These are phyloP conservation scores for Orbilia ellipsospora DNA, from an alignment of 2,329 filamentous ascomycete genomes.

Conservation along the genomic window DNA sequence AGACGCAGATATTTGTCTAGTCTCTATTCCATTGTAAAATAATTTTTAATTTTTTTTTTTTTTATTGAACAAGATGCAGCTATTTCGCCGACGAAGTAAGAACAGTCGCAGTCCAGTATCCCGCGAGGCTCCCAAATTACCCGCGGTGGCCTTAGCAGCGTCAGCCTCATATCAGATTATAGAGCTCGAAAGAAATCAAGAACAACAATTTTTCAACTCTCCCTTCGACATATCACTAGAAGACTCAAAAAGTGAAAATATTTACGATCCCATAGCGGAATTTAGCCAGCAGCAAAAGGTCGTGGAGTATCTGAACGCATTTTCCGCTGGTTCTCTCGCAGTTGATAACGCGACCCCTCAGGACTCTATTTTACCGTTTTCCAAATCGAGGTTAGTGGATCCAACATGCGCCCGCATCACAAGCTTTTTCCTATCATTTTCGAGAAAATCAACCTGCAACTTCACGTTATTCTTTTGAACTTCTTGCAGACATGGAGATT, in stretches of 20 bases:
- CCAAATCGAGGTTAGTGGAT: constrained; percentile 54
- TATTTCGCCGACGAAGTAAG: constrained; percentile 28
- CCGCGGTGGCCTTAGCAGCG: constrained; percentile 11
- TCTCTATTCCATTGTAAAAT: no score
- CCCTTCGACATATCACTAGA: not conserved
- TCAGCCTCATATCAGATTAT: constrained; percentile 17
- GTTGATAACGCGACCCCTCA: constrained; percentile 23
- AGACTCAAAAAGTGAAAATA: not conserved
- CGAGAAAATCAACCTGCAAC: not conserved
- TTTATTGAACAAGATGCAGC: constrained; percentile 21
- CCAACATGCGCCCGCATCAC: constrained; percentile 25
- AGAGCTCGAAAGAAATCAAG: constrained; percentile 14
- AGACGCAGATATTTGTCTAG: not conserved
- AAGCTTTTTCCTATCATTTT: constrained; percentile 2
- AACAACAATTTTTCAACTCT: constrained; percentile 9
- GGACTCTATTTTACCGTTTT: constrained; percentile 18
- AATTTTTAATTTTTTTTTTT: not conserved
- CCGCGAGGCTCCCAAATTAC: constrained; percentile 39
- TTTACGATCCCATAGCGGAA: no score
- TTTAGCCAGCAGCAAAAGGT: no score
- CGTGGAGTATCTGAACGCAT: no score
- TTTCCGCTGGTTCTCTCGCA: no score
- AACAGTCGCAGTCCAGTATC: constrained; percentile 4
- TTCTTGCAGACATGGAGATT: not conserved
- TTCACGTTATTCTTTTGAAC: constrained; percentile 2